Evolutionary conservation across 2,329 filamentous ascomycete genomes (phyloP), one percentile per base, ranked within the genome.

Genomic region (Nannizzia gypsea): DNA sequence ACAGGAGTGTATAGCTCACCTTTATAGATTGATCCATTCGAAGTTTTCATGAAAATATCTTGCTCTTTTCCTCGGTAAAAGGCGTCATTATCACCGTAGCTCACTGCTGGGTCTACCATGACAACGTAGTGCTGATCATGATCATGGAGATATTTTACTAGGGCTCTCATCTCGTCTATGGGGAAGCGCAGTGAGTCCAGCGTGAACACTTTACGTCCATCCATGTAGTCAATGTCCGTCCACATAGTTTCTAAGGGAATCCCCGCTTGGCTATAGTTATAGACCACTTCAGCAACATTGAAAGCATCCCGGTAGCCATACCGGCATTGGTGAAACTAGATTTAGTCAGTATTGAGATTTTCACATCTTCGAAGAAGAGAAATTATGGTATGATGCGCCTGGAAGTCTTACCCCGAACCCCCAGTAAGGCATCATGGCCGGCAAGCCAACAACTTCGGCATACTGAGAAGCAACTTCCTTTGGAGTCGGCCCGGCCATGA

Each of bases 41-140:
- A 31, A 20, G 66, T 62, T 60, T 78, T 80, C 55, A 80, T 65
- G 66, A 81, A 81, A 2, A 78, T 69, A 31, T 74, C 78, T 26
- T 78, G 72, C 4, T 80, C 77, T 2, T 82, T 72, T 0, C 85
- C 87, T 6, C 81, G 77, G 56, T 83, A 74, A 69, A 83, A 88
- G 0, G 80, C 72, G 2, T 67, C 59, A 65, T 80, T 81, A 60
- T 77, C 68, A 24, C 71, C 66, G 60, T 75, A 73, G 0, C 71
- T 73, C 2, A 79, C 73, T 0, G 67, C 65, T n/a, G 68, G 65
- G 64, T 90, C 87, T 0, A 90, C 83, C 81, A 90, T 90, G 42
- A 89, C 73, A 22, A 88, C 76, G 63, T 86, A 86, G 50, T 84
- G 79, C 68, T 87, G 84, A 55, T 84, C 72, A 50, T 81, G 77